Conservation (phyloP, 1,139 yeast genomes). For the Yamadazyma oceani region DNA sequence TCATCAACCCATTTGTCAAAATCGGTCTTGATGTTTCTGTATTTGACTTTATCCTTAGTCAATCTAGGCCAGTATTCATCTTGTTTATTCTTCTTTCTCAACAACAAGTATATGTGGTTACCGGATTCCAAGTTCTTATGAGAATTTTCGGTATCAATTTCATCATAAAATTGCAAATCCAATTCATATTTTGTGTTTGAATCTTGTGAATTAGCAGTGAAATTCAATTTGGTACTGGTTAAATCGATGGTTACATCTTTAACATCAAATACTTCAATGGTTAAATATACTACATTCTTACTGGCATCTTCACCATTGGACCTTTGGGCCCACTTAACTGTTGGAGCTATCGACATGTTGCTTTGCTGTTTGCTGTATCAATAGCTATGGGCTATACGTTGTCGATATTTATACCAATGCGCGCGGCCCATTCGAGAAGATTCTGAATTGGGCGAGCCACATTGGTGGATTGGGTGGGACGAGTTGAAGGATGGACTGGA, state of each 20-base stretch:
- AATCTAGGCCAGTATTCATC: conserved; percentile 92
- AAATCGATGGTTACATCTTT: conserved; percentile 62
- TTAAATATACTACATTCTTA: conserved; percentile 74
- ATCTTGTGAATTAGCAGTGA: conserved; percentile 57
- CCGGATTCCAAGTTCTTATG: conserved; percentile 61
- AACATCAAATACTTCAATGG: conserved; percentile 74
- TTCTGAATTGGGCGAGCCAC: too few relatives aligned
- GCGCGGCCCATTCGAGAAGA: too few relatives aligned
- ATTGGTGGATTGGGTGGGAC: conserved; percentile 1
- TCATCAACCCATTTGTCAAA: conserved; percentile 97
- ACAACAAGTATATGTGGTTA: conserved; percentile 65
- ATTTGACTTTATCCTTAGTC: conserved; percentile 70
- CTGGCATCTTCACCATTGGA: conserved; percentile 67
- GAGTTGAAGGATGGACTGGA: too few relatives aligned
- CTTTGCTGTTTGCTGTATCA: not conserved
- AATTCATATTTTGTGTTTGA: conserved; percentile 53
- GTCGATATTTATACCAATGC: conserved; percentile 1
- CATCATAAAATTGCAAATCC: conserved; percentile 68
- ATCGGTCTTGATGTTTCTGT: conserved; percentile 83
- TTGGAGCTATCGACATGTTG: conserved; percentile 18
- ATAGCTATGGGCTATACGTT: too few relatives aligned
- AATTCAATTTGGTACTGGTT: conserved; percentile 55
- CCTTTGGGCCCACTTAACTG: conserved; percentile 94
- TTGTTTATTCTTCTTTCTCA: conserved; percentile 66
- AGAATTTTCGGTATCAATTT: conserved; percentile 67